phyloP scores from a whole-genome alignment of 352 stramenopile species.

The Elongisporangium anandrum region DNA sequence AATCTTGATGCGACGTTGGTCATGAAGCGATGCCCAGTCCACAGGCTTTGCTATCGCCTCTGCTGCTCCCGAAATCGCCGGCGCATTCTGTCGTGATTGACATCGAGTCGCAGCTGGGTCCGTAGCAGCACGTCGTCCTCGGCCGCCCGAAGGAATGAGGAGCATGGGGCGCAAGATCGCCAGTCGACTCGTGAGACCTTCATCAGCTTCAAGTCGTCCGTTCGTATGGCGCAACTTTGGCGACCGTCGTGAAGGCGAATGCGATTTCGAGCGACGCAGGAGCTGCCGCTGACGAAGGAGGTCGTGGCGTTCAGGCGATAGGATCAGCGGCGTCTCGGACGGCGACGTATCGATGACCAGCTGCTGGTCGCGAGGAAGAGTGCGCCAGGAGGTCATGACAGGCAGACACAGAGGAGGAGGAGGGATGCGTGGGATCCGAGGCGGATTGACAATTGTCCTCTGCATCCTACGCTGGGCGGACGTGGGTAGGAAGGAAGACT shows the following conservation, averaged over 20 bases:
- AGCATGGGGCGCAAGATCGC: not conserved
- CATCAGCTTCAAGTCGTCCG: not conserved
- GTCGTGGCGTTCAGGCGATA: not conserved
- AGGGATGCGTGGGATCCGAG: not conserved
- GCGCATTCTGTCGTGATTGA: not conserved
- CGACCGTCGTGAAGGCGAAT: not conserved
- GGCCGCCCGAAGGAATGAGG: not conserved
- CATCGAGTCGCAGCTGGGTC: not conserved
- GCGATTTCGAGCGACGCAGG: not conserved
- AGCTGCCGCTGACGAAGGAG: not conserved
- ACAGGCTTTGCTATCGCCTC: not conserved
- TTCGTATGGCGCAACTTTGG: not conserved
- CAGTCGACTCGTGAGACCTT: not conserved
- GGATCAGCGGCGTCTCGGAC: not conserved
- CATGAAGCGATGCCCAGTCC: not conserved
- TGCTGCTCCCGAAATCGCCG: not conserved
- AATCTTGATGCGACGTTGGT: not conserved
- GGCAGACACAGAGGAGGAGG: not conserved
- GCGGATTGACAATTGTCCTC: not conserved
- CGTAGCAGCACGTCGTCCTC: not conserved
- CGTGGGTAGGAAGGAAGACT: not conserved
- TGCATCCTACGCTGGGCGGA: not conserved
- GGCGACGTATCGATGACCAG: not conserved
- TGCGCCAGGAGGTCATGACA: not conserved
- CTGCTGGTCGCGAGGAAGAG: not conserved